Evolutionary conservation across 1,139 yeast species (phyloP).

Genomic region (Hyphopichia pseudoburtonii): DNA sequence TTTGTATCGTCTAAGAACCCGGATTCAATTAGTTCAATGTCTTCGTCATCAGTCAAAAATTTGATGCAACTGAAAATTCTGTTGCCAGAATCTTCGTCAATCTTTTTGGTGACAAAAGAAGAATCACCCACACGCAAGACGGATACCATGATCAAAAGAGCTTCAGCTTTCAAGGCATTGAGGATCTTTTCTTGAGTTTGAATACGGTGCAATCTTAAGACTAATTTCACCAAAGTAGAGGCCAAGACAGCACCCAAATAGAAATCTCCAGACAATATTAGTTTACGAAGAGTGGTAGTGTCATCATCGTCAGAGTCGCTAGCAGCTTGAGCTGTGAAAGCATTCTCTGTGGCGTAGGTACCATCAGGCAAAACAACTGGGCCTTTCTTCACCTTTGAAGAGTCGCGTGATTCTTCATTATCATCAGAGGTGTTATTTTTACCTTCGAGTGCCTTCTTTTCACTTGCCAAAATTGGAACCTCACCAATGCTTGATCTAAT

Average conservation of each 20-base stretch:
- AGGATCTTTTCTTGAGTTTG: constrained; percentile 54
- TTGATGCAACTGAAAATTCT: constrained; percentile 83
- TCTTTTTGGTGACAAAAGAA: constrained; percentile 67
- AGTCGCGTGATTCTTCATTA: constrained; percentile 26
- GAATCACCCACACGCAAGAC: constrained; percentile 88
- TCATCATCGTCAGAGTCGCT: constrained; percentile 35
- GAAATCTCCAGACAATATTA: constrained; percentile 84
- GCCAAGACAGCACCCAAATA: constrained; percentile 88
- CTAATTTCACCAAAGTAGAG: constrained; percentile 84
- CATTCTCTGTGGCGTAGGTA: constrained; percentile 95
- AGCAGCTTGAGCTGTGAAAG: constrained; percentile 54
- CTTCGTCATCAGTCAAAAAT: constrained; percentile 67
- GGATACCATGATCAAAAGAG: constrained; percentile 87
- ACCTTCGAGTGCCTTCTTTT: constrained; percentile 49
- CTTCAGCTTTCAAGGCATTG: constrained; percentile 93
- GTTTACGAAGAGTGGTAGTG: constrained; percentile 76
- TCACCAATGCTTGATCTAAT: constrained; percentile 86
- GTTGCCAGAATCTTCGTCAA: constrained; percentile 95
- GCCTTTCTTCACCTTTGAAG: constrained; percentile 42
- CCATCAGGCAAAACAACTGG: constrained; percentile 96
- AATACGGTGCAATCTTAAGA: constrained; percentile 69
- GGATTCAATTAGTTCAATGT: constrained; percentile 50
- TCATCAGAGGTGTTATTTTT: constrained; percentile 23
- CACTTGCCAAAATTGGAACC: constrained; percentile 82
- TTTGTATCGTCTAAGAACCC: constrained; percentile 89